phyloP scores from a whole-genome alignment of 495 filamentous ascomycete genomes.

The Aspergillus campestris region DNA sequence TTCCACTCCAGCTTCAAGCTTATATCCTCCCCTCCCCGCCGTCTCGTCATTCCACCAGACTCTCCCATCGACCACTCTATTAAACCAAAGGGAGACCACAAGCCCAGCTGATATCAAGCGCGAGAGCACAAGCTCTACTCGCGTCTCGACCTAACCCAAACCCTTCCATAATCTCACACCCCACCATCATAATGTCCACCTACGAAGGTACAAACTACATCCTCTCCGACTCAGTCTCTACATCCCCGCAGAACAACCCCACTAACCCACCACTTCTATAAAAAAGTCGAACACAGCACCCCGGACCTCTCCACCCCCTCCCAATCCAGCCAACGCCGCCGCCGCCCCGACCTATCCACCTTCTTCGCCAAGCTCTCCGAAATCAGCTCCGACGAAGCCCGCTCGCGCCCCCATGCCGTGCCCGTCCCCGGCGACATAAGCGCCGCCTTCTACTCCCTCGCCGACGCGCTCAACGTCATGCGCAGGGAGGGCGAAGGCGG shows the following conservation, averaged over 20 bases:
- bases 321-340: conserved; percentile 21
- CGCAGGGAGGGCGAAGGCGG: conserved; percentile 24
- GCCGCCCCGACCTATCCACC: conserved; percentile 75
- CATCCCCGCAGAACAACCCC: too few relatives aligned
- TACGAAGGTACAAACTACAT: conserved; percentile 44
- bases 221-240: too few relatives aligned
- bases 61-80: too few relatives aligned
- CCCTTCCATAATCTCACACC: not conserved
- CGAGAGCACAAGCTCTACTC: too few relatives aligned
- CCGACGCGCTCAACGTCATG: conserved; percentile 49
- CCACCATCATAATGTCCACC: conserved; percentile 38
- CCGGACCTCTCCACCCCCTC: conserved; percentile 25
- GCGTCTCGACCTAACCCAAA: not conserved
- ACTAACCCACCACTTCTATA: not conserved
- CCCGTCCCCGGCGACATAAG: conserved; percentile 67
- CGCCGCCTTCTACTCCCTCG: conserved; percentile 51
- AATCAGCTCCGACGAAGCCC: conserved; percentile 42
- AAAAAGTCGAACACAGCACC: conserved; percentile 75
- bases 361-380: conserved; percentile 74
- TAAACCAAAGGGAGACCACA: too few relatives aligned
- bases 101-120: too few relatives aligned
- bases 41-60: not conserved
- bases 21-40: not conserved
- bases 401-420: conserved; percentile 48
- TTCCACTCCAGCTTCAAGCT: not conserved